phyloP scores from a whole-genome alignment of 1,139 yeast genomes.

The Sugiyamaella paludigena region DNA sequence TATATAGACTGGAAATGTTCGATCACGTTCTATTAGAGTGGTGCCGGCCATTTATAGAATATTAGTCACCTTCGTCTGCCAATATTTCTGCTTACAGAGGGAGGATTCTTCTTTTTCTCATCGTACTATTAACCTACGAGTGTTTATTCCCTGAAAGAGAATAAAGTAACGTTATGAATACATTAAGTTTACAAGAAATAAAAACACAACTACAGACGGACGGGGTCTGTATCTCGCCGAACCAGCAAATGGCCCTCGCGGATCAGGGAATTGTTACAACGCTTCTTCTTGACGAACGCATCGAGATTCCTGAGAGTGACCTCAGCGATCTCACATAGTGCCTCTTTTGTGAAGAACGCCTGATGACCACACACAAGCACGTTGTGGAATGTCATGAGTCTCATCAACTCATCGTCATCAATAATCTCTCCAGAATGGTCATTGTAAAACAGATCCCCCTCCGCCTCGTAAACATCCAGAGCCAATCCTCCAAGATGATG shows the following conservation, averaged over 20 bases:
- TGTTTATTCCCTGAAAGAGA: too few relatives aligned
- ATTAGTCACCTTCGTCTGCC: too few relatives aligned
- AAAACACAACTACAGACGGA: not conserved
- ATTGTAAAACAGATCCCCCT: constrained; percentile 34
- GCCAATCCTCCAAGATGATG: constrained; percentile 57
- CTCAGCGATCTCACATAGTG: constrained; percentile 25
- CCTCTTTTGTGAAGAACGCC: constrained; percentile 30
- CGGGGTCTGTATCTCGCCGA: not conserved
- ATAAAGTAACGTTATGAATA: too few relatives aligned
- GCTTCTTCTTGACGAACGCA: constrained; percentile 9
- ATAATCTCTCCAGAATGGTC: constrained; percentile 26
- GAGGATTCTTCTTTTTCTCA: too few relatives aligned
- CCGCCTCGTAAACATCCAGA: constrained; percentile 76
- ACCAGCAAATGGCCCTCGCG: not conserved
- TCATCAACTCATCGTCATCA: constrained; percentile 26
- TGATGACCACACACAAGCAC: constrained; percentile 31
- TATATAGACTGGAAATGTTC: too few relatives aligned
- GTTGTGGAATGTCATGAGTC: constrained; percentile 28
- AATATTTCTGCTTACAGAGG: too few relatives aligned
- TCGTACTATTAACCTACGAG: too few relatives aligned
- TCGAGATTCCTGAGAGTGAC: constrained; percentile 22
- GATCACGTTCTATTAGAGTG: too few relatives aligned
- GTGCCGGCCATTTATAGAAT: too few relatives aligned
- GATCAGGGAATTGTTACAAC: constrained; percentile 10
- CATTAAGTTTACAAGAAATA: not conserved